These are phyloP conservation scores for Schrenkiella parvula DNA, from an alignment of 345 rosid genomes.

Conservation along the genomic window DNA sequence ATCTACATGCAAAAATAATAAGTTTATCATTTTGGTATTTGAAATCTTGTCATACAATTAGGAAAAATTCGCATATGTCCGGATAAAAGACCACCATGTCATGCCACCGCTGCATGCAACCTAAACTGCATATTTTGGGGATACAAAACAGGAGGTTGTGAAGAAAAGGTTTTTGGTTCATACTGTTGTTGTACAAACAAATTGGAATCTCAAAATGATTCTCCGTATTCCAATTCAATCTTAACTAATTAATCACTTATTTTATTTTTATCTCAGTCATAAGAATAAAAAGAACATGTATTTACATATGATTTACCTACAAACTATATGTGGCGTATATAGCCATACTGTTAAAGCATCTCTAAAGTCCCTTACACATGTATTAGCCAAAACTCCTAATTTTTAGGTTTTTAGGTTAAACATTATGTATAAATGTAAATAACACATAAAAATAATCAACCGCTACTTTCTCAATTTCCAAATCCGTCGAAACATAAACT, in stretches of 20 bases:
- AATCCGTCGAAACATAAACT: too few species aligned
- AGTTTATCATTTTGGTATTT: not conserved
- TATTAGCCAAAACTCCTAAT: too few species aligned
- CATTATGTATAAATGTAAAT: too few species aligned
- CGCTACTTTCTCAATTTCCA: too few species aligned
- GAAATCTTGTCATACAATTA: not conserved
- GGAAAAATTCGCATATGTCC: not conserved
- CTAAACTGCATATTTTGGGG: not conserved
- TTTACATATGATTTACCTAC: not conserved
- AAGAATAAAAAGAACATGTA: not conserved
- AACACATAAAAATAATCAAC: too few species aligned
- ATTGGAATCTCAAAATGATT: not conserved
- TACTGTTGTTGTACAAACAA: not conserved
- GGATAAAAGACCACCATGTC: not conserved
- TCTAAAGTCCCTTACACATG: too few species aligned
- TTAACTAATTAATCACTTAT: not conserved
- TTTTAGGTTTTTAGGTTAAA: too few species aligned
- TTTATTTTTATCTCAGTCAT: not conserved
- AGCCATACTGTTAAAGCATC: too few species aligned
- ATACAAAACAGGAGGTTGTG: not conserved
- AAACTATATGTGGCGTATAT: too few species aligned
- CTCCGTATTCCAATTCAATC: not conserved
- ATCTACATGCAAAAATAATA: not conserved
- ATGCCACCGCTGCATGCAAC: not conserved
- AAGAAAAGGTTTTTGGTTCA: not conserved